A percentile compares a stretch with the other conserved stretches of the same genome.
phyloP scores from a whole-genome alignment of 495 filamentous ascomycete genomes.

The Endocarpon pusillum region DNA sequence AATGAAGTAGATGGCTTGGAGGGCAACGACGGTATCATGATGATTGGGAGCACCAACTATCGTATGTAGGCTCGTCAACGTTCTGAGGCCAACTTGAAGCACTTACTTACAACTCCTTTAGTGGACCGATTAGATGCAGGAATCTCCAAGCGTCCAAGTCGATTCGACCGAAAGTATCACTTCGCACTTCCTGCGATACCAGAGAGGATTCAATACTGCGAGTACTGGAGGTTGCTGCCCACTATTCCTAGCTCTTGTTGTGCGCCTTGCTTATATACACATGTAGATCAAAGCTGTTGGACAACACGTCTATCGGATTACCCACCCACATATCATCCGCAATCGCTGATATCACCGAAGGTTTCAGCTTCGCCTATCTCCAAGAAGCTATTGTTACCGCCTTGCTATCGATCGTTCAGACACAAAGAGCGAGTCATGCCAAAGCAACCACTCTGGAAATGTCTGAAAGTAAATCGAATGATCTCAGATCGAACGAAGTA shows the following conservation, averaged over 20 bases:
- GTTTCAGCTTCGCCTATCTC: constrained; percentile 49
- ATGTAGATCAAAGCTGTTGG: constrained; percentile 30
- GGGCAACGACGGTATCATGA: constrained; percentile 48
- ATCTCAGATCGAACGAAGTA: neutral
- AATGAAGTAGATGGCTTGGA: constrained; percentile 57
- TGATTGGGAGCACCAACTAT: constrained; percentile 48
- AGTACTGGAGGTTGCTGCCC: constrained; percentile 32
- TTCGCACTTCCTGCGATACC: constrained; percentile 36
- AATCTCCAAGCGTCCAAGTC: constrained; percentile 43
- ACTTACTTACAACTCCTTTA: constrained; percentile 1
- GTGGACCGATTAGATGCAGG: constrained; percentile 41
- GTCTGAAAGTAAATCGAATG: neutral
- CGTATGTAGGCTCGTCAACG: constrained; percentile 14
- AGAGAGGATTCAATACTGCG: constrained; percentile 38
- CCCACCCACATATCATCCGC: constrained; percentile 31
- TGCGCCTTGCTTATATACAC: neutral
- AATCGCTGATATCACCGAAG: constrained; percentile 40
- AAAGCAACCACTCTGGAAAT: too few species aligned
- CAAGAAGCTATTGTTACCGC: constrained; percentile 48
- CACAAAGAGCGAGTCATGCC: neutral
- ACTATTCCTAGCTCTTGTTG: constrained; percentile 2
- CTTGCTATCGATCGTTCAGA: neutral
- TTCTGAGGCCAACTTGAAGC: constrained; percentile 6
- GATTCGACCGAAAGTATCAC: constrained; percentile 48
- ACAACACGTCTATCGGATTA: constrained; percentile 37